Percentiles rank a stretch among this genome's conserved stretches.
Conservation (phyloP, 345 rosid genomes). For the Heritiera littoralis region DNA sequence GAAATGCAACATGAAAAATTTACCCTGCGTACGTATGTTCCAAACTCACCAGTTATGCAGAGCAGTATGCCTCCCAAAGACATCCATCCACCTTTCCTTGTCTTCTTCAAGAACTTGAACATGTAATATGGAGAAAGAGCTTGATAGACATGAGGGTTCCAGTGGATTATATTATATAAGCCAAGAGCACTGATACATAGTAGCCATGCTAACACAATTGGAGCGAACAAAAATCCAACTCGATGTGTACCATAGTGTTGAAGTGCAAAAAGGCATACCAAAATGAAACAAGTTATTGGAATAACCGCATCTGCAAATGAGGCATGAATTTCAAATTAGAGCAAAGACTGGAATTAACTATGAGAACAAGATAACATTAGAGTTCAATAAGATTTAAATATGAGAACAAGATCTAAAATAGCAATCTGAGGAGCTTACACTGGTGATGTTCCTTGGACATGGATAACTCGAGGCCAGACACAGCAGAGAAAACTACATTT, state of each 20-base stretch:
- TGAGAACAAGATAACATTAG: background rate
- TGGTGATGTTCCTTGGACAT: constrained; percentile 92
- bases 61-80: constrained; percentile 93
- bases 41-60: constrained; percentile 83
- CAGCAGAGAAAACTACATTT: constrained; percentile 85
- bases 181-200: constrained; percentile 93
- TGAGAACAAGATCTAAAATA: background rate
- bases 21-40: background rate
- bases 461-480: constrained; percentile 93
- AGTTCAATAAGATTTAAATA: background rate
- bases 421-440: constrained; percentile 54
- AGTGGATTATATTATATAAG: constrained; percentile 76
- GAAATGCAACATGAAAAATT: background rate
- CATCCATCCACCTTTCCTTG: constrained; percentile 95
- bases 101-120: constrained; percentile 96
- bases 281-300: constrained; percentile 93
- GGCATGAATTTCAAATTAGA: constrained; percentile 10
- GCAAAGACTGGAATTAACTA: background rate
- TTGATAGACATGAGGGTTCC: constrained; percentile 88
- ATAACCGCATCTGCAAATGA: constrained; percentile 80
- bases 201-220: constrained; percentile 79
- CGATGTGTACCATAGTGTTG: constrained; percentile 98
- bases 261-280: constrained; percentile 93
- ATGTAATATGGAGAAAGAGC: constrained; percentile 97
- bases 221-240: constrained; percentile 92